Conservation (phyloP, 1,284 basidiomycete species). For the Heterobasidion annosum region DNA sequence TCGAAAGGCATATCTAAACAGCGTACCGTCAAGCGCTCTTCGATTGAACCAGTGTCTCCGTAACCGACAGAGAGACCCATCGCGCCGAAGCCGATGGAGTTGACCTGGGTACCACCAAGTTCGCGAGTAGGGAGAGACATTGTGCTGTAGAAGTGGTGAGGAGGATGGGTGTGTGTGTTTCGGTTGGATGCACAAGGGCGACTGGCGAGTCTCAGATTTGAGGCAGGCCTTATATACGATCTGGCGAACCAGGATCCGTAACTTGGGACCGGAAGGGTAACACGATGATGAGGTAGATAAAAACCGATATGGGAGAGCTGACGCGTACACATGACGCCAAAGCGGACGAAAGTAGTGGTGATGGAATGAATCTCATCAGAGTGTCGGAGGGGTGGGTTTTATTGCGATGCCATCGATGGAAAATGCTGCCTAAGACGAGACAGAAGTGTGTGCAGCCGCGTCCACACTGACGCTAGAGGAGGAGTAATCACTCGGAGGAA, state of each 20-base stretch:
- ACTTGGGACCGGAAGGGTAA: background rate
- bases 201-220: background rate
- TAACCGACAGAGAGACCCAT: slow-evolving; percentile 20
- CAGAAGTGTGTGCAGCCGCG: background rate
- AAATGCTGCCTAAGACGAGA: background rate
- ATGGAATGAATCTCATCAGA: background rate
- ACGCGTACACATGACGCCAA: background rate
- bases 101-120: slow-evolving; percentile 14
- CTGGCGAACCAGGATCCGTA: background rate
- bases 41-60: slow-evolving; percentile 14
- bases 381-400: background rate
- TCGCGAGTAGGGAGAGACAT: slow-evolving; percentile 14
- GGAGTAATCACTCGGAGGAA: background rate
- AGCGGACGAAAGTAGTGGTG: background rate
- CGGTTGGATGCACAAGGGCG: background rate
- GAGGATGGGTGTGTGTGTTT: background rate
- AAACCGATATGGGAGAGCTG: background rate
- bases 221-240: background rate
- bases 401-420: background rate
- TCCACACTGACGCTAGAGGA: too few species aligned
- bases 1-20: background rate
- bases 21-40: slow-evolving; percentile 16
- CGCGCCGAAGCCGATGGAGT: slow-evolving; percentile 19
- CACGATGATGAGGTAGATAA: background rate
- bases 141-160: background rate